A percentile compares a stretch with the other conserved stretches of the same genome.
Conservation (phyloP, 1,284 basidiomycete genomes). For the Chalciporus sp. region DNA sequence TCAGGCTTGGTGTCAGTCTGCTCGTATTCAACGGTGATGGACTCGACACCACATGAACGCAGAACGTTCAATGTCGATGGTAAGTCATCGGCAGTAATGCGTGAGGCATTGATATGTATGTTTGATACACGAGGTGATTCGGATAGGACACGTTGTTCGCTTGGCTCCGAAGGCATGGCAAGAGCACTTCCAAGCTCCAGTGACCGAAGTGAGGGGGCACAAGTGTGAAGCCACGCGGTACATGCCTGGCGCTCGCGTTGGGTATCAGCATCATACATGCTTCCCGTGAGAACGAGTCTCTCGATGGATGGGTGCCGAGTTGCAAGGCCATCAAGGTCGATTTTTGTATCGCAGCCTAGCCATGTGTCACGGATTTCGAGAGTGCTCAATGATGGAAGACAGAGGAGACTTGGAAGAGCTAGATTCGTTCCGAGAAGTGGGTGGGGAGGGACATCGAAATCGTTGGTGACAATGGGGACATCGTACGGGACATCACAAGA, state of each 20-base stretch:
- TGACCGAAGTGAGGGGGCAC: slow-evolving; percentile 20
- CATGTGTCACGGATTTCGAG: slow-evolving; percentile 71
- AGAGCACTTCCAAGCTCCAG: slow-evolving; percentile 29
- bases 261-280: slow-evolving; percentile 29
- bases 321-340: slow-evolving; percentile 8
- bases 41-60: slow-evolving; percentile 17
- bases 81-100: slow-evolving; percentile 26
- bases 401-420: slow-evolving; percentile 63
- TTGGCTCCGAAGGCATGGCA: slow-evolving; percentile 8
- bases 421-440: slow-evolving; percentile 57
- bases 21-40: slow-evolving; percentile 28
- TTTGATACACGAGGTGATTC: slow-evolving; percentile 17
- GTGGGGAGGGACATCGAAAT: slow-evolving; percentile 63
- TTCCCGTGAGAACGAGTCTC: slow-evolving; percentile 30
- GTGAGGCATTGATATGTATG: slow-evolving; percentile 32
- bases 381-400: slow-evolving; percentile 58
- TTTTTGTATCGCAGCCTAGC: slow-evolving; percentile 48
- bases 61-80: slow-evolving; percentile 23
- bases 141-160: not conserved
- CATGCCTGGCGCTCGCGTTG: slow-evolving; percentile 27
- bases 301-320: slow-evolving; percentile 12
- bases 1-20: slow-evolving; percentile 2
- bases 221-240: slow-evolving; percentile 28
- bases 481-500: slow-evolving; percentile 40
- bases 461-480: slow-evolving; percentile 61